phyloP scores from a whole-genome alignment of 2,329 filamentous ascomycete genomes.

The Apiospora phragmitis region DNA sequence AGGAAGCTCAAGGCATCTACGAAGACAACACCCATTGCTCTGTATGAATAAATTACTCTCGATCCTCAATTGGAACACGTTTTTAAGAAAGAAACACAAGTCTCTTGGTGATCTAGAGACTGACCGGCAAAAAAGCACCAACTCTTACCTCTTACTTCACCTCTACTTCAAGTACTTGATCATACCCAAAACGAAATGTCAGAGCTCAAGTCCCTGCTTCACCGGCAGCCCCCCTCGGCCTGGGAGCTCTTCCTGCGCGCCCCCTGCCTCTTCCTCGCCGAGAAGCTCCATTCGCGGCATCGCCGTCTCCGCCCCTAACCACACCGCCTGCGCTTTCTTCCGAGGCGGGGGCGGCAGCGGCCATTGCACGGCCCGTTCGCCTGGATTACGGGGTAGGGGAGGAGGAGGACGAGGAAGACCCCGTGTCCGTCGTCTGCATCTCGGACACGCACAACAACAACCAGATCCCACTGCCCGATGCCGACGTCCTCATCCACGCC shows the following conservation, averaged over 20 bases:
- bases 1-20: not conserved
- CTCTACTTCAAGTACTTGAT: not conserved
- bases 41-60: not conserved
- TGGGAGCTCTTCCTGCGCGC: not conserved
- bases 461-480: conserved; percentile 64
- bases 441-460: conserved; percentile 69
- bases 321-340: not conserved
- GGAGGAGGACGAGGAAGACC: not conserved
- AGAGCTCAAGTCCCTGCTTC: not conserved
- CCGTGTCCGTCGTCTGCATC: conserved; percentile 62
- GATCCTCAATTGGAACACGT: not conserved
- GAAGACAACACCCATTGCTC: not conserved
- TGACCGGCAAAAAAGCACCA: no score
- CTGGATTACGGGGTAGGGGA: not conserved
- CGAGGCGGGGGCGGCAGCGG: not conserved
- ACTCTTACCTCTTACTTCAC: not conserved
- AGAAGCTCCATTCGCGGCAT: not conserved
- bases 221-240: not conserved
- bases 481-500: conserved; percentile 75
- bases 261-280: not conserved
- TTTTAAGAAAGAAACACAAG: no score
- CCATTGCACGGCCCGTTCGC: not conserved
- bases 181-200: not conserved
- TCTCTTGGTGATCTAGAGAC: no score
- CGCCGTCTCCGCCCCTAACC: not conserved